phyloP scores from a whole-genome alignment of 352 stramenopile genomes.

The Phytophthora capsici region DNA sequence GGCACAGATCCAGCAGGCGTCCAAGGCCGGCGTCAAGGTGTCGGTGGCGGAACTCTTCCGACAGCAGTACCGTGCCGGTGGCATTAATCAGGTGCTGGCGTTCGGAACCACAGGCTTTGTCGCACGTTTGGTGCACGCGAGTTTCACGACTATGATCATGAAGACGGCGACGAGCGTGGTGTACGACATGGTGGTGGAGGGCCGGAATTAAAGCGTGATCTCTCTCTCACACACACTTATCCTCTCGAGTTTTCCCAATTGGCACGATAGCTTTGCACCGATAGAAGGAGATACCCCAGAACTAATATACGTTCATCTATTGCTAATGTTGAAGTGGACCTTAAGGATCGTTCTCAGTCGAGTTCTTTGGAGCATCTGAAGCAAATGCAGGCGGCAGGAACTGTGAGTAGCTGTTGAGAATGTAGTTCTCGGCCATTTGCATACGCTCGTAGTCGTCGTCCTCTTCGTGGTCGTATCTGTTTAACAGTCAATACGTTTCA shows the following conservation, averaged over 20 bases:
- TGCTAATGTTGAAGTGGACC: slow-evolving; percentile 20
- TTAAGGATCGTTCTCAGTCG: slow-evolving; percentile 11
- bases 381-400: slow-evolving; percentile 48
- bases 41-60: slow-evolving; percentile 77
- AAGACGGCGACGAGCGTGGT: slow-evolving; percentile 87
- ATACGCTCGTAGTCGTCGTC: slow-evolving; percentile 83
- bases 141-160: slow-evolving; percentile 93
- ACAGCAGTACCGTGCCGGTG: slow-evolving; percentile 74
- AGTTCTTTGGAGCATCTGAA: slow-evolving; percentile 1
- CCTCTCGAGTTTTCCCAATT: slow-evolving; percentile 13
- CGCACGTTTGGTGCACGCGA: slow-evolving; percentile 70
- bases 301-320: slow-evolving; percentile 22
- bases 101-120: slow-evolving; percentile 89
- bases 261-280: slow-evolving; percentile 23
- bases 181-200: slow-evolving; percentile 81
- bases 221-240: slow-evolving; percentile 1
- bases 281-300: slow-evolving; percentile 26
- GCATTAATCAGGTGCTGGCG: slow-evolving; percentile 76
- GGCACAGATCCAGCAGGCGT: slow-evolving; percentile 93
- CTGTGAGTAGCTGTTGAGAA: slow-evolving; percentile 59
- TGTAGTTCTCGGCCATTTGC: slow-evolving; percentile 71
- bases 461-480: slow-evolving; percentile 82
- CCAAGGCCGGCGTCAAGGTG: slow-evolving; percentile 87
- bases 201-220: slow-evolving; percentile 31
- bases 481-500: slow-evolving; percentile 1